Evolutionary conservation across 2,329 filamentous ascomycete species (phyloP), one percentile per base, ranked within the genome.

Genomic region (Keithomyces neogunnii): DNA sequence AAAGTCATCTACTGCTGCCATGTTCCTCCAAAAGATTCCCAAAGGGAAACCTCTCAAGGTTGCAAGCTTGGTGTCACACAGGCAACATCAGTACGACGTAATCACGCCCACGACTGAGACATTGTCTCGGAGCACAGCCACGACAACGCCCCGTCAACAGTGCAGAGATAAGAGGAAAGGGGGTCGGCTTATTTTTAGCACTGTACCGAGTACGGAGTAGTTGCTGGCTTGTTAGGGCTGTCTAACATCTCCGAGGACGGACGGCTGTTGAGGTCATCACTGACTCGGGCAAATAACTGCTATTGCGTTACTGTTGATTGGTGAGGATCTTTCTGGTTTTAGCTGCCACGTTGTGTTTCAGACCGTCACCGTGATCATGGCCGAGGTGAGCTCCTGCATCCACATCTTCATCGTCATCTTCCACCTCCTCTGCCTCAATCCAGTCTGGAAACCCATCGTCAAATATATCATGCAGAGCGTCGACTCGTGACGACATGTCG

Each of bases 401-500:
- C 9, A 62, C 60, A 31, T 65, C 67, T 0, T 70, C 67, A 0
- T 68, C 64, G 3, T 65, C 67, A 1, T 71, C 67, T 0, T 69
- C 64, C 3, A 66, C 67, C 0, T 70, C 67, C 0, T 69, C 64
- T 3, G 75, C 71, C 30, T 68, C 70, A 0, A 71, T 68, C 80
- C 79, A 82, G 45, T 77, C 75, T 5, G 78, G 76, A 58, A 78
- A 82, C 1, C 75, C 76, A 62, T 84, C 80, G 53, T 83, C 79
- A 67, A 81, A 84, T 43, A 77, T 52, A 6, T 72, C 68, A 40
- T 67, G 64, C 51, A 83, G 52, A 36, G 65, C 71, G 36, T 78
- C 72, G 31, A 70, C 65, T 53, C 73, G 77, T 39, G 70, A 62
- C 2, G 69, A 66, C 1, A 62, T 57, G 4, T 58, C 60, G 19